A percentile compares a stretch with the other conserved stretches of the same genome.
Conservation (phyloP, 148 eudicot species). For the Camellia sinensis region DNA sequence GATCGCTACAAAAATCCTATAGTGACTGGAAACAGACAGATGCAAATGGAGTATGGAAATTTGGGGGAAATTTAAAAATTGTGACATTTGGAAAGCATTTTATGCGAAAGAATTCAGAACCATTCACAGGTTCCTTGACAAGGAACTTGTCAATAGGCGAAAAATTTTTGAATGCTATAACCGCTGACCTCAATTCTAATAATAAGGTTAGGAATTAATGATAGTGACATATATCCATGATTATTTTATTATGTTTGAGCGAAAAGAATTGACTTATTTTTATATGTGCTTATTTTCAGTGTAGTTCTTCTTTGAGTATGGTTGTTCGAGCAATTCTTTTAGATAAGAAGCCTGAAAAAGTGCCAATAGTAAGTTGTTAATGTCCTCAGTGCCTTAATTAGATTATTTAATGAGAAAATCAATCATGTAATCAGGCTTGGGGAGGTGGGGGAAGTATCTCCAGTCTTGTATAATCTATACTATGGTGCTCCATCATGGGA, state of each 20-base stretch:
- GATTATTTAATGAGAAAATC: too few relatives aligned
- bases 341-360: slow-evolving; percentile 91
- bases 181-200: slow-evolving; percentile 46
- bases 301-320: slow-evolving; percentile 64
- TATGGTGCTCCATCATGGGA: background rate
- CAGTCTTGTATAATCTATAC: background rate
- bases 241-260: slow-evolving; percentile 11
- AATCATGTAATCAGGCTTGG: background rate
- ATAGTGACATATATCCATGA: background rate
- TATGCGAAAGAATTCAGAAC: slow-evolving; percentile 82
- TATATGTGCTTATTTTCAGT: slow-evolving; percentile 44
- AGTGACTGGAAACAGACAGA: slow-evolving; percentile 85
- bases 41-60: slow-evolving; percentile 85
- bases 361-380: slow-evolving; percentile 66
- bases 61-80: slow-evolving; percentile 75
- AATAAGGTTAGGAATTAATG: slow-evolving; percentile 44
- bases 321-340: slow-evolving; percentile 77
- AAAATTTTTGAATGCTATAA: slow-evolving; percentile 45
- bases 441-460: background rate
- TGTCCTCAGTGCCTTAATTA: background rate
- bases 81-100: slow-evolving; percentile 57
- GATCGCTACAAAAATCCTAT: too few relatives aligned
- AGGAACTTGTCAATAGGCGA: slow-evolving; percentile 57
- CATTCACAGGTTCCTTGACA: slow-evolving; percentile 70
- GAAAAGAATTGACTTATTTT: background rate